Evolutionary conservation across 2,329 filamentous ascomycete species (phyloP).

Genomic region (Curvularia eragrostidis): DNA sequence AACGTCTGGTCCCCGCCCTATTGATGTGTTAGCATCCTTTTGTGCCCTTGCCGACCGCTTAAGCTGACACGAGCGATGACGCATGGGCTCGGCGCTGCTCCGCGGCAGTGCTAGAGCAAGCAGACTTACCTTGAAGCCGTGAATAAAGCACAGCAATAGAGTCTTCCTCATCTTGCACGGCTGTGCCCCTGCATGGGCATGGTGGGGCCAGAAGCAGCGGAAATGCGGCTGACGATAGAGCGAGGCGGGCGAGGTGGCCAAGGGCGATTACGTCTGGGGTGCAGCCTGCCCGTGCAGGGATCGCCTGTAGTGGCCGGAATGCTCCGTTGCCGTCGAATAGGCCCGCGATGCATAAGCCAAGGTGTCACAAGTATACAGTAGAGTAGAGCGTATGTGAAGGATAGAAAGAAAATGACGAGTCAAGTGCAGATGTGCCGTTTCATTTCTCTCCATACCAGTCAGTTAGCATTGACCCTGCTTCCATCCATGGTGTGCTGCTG

Average conservation of each 20-base stretch:
- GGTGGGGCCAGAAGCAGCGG: slow-evolving; percentile 19
- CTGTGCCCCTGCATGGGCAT: slow-evolving; percentile 49
- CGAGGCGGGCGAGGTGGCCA: slow-evolving; percentile 1
- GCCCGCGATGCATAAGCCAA: slow-evolving; percentile 6
- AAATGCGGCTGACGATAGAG: slow-evolving; percentile 10
- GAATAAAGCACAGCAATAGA: slow-evolving; percentile 80
- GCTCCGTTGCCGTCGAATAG: neutral
- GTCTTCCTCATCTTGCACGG: slow-evolving; percentile 73
- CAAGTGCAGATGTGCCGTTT: neutral
- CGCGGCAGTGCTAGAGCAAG: neutral
- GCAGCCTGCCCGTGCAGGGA: slow-evolving; percentile 24
- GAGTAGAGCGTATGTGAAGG: neutral
- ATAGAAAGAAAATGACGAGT: neutral
- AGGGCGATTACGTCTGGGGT: slow-evolving; percentile 34
- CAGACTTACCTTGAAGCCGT: slow-evolving; percentile 76
- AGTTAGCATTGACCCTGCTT: neutral
- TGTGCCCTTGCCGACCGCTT: neutral
- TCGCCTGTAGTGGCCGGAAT: slow-evolving; percentile 5
- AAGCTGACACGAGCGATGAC: slow-evolving; percentile 11
- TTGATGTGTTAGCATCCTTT: slow-evolving; percentile 42
- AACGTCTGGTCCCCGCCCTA: slow-evolving; percentile 82
- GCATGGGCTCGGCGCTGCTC: neutral
- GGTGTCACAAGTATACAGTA: neutral
- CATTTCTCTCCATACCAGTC: slow-evolving; percentile 2
- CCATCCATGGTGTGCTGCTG: neutral